A percentile compares a stretch with the other conserved stretches of the same genome.
Conservation (phyloP, 2,329 filamentous ascomycete genomes). For the Calonectria pteridis region DNA sequence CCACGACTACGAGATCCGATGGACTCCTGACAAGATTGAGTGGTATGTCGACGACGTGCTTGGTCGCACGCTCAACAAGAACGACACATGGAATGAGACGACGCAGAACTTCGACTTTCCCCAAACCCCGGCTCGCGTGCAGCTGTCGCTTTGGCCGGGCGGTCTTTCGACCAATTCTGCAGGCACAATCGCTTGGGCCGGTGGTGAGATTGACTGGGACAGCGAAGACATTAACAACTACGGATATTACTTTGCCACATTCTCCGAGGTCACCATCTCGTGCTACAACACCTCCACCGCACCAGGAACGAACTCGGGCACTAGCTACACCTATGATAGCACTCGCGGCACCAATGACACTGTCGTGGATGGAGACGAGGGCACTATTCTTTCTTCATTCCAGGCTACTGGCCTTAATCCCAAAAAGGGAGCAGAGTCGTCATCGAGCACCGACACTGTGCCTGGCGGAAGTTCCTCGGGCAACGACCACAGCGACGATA, state of each 20-base stretch:
- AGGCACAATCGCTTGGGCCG: slow-evolving; percentile 93
- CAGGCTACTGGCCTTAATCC: slow-evolving; percentile 83
- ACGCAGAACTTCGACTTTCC: slow-evolving; percentile 87
- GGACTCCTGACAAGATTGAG: slow-evolving; percentile 86
- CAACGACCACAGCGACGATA: slow-evolving; percentile 21
- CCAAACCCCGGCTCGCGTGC: slow-evolving; percentile 90
- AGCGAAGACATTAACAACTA: slow-evolving; percentile 81
- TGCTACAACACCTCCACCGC: slow-evolving; percentile 78
- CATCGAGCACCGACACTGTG: slow-evolving; percentile 33
- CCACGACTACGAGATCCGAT: slow-evolving; percentile 94
- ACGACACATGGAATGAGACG: slow-evolving; percentile 88
- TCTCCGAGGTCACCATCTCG: slow-evolving; percentile 81
- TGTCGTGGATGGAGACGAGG: slow-evolving; percentile 79
- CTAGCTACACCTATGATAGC: slow-evolving; percentile 82
- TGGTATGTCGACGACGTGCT: slow-evolving; percentile 89
- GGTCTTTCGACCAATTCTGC: slow-evolving; percentile 82
- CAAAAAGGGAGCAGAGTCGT: slow-evolving; percentile 56
- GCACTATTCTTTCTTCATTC: slow-evolving; percentile 83
- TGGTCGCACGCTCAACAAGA: slow-evolving; percentile 80
- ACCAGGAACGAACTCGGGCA: slow-evolving; percentile 77
- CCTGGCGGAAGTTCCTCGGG: slow-evolving; percentile 32
- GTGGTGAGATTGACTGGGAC: slow-evolving; percentile 88
- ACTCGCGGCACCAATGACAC: slow-evolving; percentile 78
- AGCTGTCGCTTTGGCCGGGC: slow-evolving; percentile 98
- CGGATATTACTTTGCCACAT: slow-evolving; percentile 89